phyloP scores from a whole-genome alignment of 495 filamentous ascomycete genomes.

The Saxophila tyrrhenica region DNA sequence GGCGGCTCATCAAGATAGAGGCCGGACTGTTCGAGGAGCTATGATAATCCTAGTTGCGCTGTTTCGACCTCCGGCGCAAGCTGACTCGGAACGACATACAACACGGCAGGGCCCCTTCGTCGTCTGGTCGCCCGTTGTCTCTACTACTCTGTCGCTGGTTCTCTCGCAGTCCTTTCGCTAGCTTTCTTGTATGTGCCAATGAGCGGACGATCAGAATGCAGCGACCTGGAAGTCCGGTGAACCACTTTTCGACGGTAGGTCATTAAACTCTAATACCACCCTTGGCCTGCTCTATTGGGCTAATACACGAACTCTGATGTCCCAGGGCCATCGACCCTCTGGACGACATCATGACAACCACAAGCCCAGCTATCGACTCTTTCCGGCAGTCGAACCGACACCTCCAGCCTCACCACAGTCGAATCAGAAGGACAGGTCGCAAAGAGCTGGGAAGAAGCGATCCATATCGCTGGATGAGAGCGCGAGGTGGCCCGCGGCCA shows the following conservation, averaged over 20 bases:
- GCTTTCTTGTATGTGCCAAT: neutral
- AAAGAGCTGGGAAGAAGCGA: neutral
- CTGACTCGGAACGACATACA: neutral
- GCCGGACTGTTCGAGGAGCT: neutral
- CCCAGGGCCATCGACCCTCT: neutral
- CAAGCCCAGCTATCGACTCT: constrained; percentile 9
- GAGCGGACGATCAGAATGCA: neutral
- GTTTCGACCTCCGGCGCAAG: neutral
- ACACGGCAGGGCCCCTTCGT: neutral
- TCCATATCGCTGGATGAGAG: constrained; percentile 12
- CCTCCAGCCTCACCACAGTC: constrained; percentile 7
- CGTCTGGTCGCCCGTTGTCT: neutral
- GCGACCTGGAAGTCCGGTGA: neutral
- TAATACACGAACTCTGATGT: neutral
- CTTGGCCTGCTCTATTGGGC: neutral
- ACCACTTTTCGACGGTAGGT: neutral
- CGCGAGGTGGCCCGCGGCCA: neutral
- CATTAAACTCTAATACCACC: neutral
- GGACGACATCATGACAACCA: neutral
- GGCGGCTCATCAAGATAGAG: neutral
- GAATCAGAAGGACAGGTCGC: neutral
- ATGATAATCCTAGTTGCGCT: neutral
- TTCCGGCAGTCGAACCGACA: constrained; percentile 13
- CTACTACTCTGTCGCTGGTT: neutral
- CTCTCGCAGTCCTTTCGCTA: neutral